Base-by-base conservation (phyloP, 129 eudicot genomes). In the Flaveria sonorensis region DNA sequence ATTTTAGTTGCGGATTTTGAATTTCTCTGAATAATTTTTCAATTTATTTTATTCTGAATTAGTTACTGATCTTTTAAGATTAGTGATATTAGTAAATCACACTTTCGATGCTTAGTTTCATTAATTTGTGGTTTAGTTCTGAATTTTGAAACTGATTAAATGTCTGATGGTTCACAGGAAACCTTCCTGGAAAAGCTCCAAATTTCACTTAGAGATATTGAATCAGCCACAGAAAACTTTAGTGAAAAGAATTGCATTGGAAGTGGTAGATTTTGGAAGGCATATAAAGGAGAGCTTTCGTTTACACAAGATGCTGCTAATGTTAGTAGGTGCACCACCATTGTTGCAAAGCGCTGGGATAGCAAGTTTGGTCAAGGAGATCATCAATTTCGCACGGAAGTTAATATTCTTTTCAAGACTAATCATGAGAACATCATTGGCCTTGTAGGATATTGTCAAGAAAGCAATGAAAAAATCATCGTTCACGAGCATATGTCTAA, bases 331-430 rank as follows among this genome's bases (percentile, higher is more conserved):
- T 1, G 39, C 6, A 59, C 66, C n/a, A 23, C 66, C 66, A 23
- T 59, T 23, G 39, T 59, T 23, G 66, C 66, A 59, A 59, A 59
- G 39, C 66, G 66, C n/a, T 59, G 36, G 66, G n/a, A 59, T 59
- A 10, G 39, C 66, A 59, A 59, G 15, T 11, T 24, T 59, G 66
- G 16, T 24, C 36, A 59, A 59, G 36, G 16, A 11, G 66, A 59
- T 24, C 7, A 59, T 59, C 66, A 59, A 12, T 59, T 59, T 59
- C 66, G 66, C 39, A 59, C 8, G 4, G 66, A 59, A 59, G 4
- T 23, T 11, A 24, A 59, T 12, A 10, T 23, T 59, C 66, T 59
- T 59, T 59, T 59, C 7, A 59, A 59, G 14, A 3, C 3, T 59
- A 59, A 23, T 14, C 66, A 59, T 59, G 66, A 59, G 36, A 59